phyloP scores from a whole-genome alignment of 768 basidiomycete genomes.

The Leccinum rimulosum region DNA sequence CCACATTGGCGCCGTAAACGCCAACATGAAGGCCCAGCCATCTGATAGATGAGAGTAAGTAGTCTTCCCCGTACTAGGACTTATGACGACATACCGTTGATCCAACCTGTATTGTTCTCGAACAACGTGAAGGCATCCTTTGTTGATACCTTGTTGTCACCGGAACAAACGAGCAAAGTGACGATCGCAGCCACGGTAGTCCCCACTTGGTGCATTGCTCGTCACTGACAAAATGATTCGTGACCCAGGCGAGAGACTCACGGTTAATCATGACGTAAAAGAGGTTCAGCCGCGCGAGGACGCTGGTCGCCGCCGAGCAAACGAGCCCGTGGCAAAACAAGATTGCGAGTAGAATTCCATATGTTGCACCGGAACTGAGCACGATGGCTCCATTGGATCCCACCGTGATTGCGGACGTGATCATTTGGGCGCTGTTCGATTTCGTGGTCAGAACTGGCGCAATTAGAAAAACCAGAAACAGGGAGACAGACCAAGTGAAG shows the following conservation, averaged over 20 bases:
- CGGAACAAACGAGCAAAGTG: slow-evolving; percentile 54
- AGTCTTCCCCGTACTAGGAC: not conserved
- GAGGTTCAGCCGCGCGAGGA: slow-evolving; percentile 67
- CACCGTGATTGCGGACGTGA: slow-evolving; percentile 66
- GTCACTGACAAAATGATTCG: not conserved
- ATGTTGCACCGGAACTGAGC: slow-evolving; percentile 60
- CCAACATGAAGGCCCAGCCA: slow-evolving; percentile 70
- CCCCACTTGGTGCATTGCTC: slow-evolving; percentile 43
- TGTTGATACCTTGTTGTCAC: slow-evolving; percentile 59
- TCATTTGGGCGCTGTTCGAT: slow-evolving; percentile 63
- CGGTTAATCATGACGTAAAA: slow-evolving; percentile 69
- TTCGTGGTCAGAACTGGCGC: not conserved
- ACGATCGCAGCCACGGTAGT: slow-evolving; percentile 64
- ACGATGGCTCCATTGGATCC: slow-evolving; percentile 50
- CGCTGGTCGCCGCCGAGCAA: slow-evolving; percentile 64
- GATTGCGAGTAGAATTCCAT: slow-evolving; percentile 63
- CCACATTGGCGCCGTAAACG: slow-evolving; percentile 79
- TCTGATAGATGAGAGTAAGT: slow-evolving; percentile 36
- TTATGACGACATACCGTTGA: slow-evolving; percentile 42
- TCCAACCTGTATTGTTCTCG: slow-evolving; percentile 72
- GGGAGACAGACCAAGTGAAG: slow-evolving; percentile 52
- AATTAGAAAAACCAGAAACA: not conserved
- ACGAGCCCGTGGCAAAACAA: slow-evolving; percentile 66
- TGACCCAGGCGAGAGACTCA: slow-evolving; percentile 24
- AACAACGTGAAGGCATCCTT: slow-evolving; percentile 65